Conservation (phyloP, 345 rosid genomes). For the Barbarea vulgaris region DNA sequence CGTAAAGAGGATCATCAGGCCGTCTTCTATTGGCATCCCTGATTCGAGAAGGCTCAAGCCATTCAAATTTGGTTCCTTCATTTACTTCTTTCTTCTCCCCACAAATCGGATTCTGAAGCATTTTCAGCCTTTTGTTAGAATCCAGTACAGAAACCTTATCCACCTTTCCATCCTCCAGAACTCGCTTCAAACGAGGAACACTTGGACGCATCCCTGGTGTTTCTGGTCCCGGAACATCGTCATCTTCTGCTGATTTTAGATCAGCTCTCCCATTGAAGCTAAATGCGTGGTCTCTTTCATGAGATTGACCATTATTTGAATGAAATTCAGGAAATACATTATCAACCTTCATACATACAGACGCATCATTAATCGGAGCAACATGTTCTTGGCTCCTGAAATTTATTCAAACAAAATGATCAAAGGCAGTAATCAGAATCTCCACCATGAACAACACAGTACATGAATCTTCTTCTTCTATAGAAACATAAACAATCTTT, state of each 20-base stretch:
- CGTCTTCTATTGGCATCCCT: conserved; percentile 79
- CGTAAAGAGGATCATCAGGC: conserved; percentile 76
- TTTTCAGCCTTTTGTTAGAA: conserved; percentile 58
- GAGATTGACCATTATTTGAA: conserved; percentile 33
- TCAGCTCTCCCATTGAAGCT: conserved; percentile 29
- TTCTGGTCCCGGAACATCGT: conserved; percentile 64
- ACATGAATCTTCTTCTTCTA: not conserved
- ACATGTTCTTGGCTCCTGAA: conserved; percentile 48
- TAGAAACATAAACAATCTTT: not conserved
- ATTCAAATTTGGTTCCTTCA: conserved; percentile 74
- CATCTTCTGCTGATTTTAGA: conserved; percentile 31
- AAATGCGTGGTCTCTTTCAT: conserved; percentile 38
- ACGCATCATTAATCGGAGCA: conserved; percentile 31
- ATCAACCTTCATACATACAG: conserved; percentile 35
- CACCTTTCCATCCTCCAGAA: conserved; percentile 53
- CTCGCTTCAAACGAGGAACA: conserved; percentile 68
- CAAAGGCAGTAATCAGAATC: conserved; percentile 6
- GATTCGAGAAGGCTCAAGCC: conserved; percentile 78
- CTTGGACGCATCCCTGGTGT: conserved; percentile 68
- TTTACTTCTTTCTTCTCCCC: conserved; percentile 50
- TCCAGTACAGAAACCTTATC: conserved; percentile 42
- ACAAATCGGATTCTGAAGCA: conserved; percentile 47
- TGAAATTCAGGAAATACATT: conserved; percentile 17
- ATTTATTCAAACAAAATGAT: not conserved
- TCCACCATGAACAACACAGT: not conserved